These are phyloP conservation scores for Podospora bellae-mahoneyi DNA, from an alignment of 495 filamentous ascomycete genomes.

Conservation along the genomic window DNA sequence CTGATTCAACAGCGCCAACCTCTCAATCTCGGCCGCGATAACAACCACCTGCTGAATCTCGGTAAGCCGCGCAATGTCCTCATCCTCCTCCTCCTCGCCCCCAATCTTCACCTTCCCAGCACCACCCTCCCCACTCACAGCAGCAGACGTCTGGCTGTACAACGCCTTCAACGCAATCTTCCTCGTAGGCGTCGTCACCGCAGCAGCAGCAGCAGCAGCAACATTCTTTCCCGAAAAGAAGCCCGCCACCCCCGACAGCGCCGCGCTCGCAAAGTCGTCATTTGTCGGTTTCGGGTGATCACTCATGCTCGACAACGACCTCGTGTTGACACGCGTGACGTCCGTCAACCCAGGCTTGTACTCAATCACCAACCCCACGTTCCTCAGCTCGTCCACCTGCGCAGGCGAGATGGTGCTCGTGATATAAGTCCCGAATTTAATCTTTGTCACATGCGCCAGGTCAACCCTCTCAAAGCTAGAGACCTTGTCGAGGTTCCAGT, in stretches of 20 bases:
- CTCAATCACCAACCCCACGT: slow-evolving; percentile 76
- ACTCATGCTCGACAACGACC: slow-evolving; percentile 64
- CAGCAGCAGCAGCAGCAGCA: neutral
- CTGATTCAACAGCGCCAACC: slow-evolving; percentile 39
- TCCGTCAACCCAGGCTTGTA: slow-evolving; percentile 67
- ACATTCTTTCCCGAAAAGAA: slow-evolving; percentile 26
- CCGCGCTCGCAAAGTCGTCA: slow-evolving; percentile 6
- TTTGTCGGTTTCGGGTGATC: slow-evolving; percentile 24
- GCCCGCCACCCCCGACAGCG: slow-evolving; percentile 27
- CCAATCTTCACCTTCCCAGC: slow-evolving; percentile 31
- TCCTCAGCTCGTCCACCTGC: slow-evolving; percentile 70
- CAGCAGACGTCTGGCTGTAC: slow-evolving; percentile 50
- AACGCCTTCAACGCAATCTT: slow-evolving; percentile 60
- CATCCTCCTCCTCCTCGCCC: slow-evolving; percentile 28
- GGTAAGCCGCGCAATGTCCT: slow-evolving; percentile 45
- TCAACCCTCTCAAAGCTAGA: slow-evolving; percentile 84
- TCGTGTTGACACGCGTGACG: slow-evolving; percentile 74
- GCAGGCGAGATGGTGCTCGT: slow-evolving; percentile 73
- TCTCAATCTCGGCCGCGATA: slow-evolving; percentile 62
- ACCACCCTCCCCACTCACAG: slow-evolving; percentile 20
- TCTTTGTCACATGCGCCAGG: slow-evolving; percentile 62
- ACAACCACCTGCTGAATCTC: slow-evolving; percentile 67
- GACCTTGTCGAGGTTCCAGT: slow-evolving; percentile 91
- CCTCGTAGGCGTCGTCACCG: slow-evolving; percentile 27
- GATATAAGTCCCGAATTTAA: slow-evolving; percentile 82